Evolutionary conservation across 148 eudicot species (phyloP), one percentile per base, ranked within the genome.

Genomic region (Camellia japonica): DNA sequence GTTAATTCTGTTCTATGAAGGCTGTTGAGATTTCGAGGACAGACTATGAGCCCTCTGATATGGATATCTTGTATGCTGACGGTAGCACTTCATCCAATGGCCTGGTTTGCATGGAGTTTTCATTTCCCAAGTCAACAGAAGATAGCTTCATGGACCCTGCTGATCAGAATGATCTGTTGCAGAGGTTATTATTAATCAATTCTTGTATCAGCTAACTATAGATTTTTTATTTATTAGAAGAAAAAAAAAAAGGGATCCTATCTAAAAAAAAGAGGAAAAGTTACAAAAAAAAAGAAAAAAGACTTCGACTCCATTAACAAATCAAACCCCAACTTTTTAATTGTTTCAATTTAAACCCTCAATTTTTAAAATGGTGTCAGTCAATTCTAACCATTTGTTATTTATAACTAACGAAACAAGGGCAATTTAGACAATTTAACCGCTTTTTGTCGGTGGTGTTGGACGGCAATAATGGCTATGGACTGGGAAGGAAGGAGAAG

Each of bases 1-100:
- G 23, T 62, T 66, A 16, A 55, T 23, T 23, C 44, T 65, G 51
- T 70, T 64, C 65, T 71, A 63, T 86, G 78, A 83, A 93, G 98
- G 98, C 93, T 70, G 87, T 82, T 78, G 94, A 94, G 85, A 86
- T 94, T 79, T 86, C 91, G 46, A 85, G 88, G 81, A 78, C 77
- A 46, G 90, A 90, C 65, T 93, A 90, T 68, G 92, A 93, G 82
- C 97, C 97, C 47, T 91, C 97, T 75, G 94, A 93, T 61, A 82
- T 78, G 20, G 97, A 93, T 76, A 89, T 92, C 83, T 64, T 90
- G 77, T 83, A 84, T 83, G 91, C 91, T 19, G 94, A 89, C 74
- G 92, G 92, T 59, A 77, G 90, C 44, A 85, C 87, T 65, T 83
- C 89, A 75, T 90, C 89, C 23, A 84, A 87, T 73, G 84, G 93